These are phyloP conservation scores for Backusella sp. DNA, from an alignment of 192 early-diverging fungal genomes.

Conservation along the genomic window DNA sequence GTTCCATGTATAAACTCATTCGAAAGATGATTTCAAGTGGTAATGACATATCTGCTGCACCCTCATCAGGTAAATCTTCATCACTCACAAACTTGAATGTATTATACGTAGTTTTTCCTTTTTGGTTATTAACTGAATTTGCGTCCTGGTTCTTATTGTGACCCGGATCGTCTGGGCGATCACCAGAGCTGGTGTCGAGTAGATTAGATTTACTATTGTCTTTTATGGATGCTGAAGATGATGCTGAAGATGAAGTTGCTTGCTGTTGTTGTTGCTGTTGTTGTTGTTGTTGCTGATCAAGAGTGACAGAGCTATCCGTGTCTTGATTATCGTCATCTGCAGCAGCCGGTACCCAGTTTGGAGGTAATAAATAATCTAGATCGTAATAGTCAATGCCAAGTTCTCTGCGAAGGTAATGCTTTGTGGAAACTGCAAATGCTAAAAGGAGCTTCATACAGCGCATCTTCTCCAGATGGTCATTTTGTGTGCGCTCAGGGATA, in stretches of 20 bases:
- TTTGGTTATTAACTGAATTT: neutral
- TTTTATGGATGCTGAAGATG: neutral
- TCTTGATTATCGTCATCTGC: slow-evolving; percentile 36
- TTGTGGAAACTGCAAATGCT: slow-evolving; percentile 54
- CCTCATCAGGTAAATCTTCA: slow-evolving; percentile 40
- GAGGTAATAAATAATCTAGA: slow-evolving; percentile 54
- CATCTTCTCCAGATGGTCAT: slow-evolving; percentile 52
- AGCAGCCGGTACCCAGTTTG: slow-evolving; percentile 48
- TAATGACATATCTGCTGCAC: slow-evolving; percentile 44
- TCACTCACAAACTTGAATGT: slow-evolving; percentile 22
- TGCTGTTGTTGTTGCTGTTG: neutral
- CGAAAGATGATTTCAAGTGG: slow-evolving; percentile 50
- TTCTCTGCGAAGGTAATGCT: slow-evolving; percentile 62
- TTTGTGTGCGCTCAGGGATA: slow-evolving; percentile 46
- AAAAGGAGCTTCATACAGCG: slow-evolving; percentile 54
- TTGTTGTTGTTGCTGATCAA: slow-evolving; percentile 7
- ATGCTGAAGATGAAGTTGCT: neutral
- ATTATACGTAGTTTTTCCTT: neutral
- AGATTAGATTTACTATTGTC: neutral
- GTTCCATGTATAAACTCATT: slow-evolving; percentile 50
- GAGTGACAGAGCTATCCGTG: slow-evolving; percentile 7
- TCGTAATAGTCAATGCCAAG: slow-evolving; percentile 58
- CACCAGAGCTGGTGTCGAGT: slow-evolving; percentile 17
- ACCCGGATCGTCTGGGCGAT: slow-evolving; percentile 21
- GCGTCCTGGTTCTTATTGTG: slow-evolving; percentile 5